phyloP scores from a whole-genome alignment of 441 rosid genomes.

The Biscutella laevigata region DNA sequence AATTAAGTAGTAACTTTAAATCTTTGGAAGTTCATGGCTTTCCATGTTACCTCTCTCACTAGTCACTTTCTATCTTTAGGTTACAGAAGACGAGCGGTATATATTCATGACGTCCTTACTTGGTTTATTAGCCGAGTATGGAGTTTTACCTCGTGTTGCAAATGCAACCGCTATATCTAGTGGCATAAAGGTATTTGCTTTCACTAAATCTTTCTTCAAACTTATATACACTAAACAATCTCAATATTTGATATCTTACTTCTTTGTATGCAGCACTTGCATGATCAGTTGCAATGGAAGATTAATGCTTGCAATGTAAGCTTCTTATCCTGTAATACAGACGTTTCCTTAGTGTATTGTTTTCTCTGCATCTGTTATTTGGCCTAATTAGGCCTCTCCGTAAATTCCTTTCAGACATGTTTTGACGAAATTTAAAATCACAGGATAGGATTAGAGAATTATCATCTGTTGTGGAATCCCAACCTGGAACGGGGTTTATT shows the following conservation, averaged over 20 bases:
- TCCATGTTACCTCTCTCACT: background rate
- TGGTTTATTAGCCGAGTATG: constrained; percentile 76
- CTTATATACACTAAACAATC: background rate
- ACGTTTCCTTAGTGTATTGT: background rate
- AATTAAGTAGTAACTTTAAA: background rate
- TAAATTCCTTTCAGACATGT: background rate
- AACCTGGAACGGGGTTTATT: constrained; percentile 28
- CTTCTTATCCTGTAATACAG: constrained; percentile 22
- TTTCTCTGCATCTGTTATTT: constrained; percentile 12
- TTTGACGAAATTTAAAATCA: constrained; percentile 13
- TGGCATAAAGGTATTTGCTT: constrained; percentile 57
- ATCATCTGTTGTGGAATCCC: constrained; percentile 34
- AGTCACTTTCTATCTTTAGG: constrained; percentile 48
- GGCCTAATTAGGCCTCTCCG: background rate
- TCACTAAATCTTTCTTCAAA: constrained; percentile 5
- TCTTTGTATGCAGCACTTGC: constrained; percentile 48
- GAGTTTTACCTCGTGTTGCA: constrained; percentile 59
- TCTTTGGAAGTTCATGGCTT: background rate
- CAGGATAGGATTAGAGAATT: constrained; percentile 76
- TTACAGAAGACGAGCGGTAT: constrained; percentile 70
- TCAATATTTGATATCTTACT: background rate
- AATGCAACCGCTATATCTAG: constrained; percentile 65
- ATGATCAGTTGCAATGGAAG: constrained; percentile 82
- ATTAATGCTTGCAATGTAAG: constrained; percentile 76
- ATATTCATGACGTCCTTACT: constrained; percentile 81